A percentile compares a stretch with the other conserved stretches of the same genome.
phyloP scores from a whole-genome alignment of 176 grass and related monocot species.

The Panicum miliaceum region DNA sequence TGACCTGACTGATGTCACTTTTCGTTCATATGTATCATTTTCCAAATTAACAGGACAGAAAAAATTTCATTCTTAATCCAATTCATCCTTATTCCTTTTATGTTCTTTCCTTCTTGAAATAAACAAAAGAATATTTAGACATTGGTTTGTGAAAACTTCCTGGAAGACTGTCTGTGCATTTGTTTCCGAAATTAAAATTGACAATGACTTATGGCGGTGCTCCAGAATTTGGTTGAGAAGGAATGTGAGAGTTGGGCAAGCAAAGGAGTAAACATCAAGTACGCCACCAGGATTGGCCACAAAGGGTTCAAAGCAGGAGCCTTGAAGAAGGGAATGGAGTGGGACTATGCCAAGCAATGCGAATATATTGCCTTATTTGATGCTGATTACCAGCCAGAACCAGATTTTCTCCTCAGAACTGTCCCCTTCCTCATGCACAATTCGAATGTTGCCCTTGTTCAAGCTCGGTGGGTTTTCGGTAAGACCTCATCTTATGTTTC shows the following conservation, averaged over 20 bases:
- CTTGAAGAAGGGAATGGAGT: slow-evolving; percentile 75
- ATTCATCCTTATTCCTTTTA: not conserved
- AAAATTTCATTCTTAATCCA: not conserved
- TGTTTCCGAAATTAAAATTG: not conserved
- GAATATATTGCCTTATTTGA: slow-evolving; percentile 78
- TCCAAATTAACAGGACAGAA: not conserved
- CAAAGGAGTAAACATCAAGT: slow-evolving; percentile 71
- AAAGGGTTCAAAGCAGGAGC: slow-evolving; percentile 81
- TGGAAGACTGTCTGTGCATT: not conserved
- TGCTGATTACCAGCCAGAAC: slow-evolving; percentile 76
- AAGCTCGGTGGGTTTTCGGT: slow-evolving; percentile 75
- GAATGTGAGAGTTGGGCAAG: slow-evolving; percentile 65
- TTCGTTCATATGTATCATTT: not conserved
- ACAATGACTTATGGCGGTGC: slow-evolving; percentile 8
- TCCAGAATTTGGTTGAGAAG: slow-evolving; percentile 65
- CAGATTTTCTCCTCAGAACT: slow-evolving; percentile 66
- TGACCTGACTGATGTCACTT: not conserved
- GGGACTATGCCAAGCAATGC: slow-evolving; percentile 58
- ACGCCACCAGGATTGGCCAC: slow-evolving; percentile 52
- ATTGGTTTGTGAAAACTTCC: too few species aligned
- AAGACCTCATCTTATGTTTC: slow-evolving; percentile 33
- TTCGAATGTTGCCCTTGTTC: slow-evolving; percentile 66
- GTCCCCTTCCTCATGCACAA: slow-evolving; percentile 67
- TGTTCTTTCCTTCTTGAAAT: not conserved
- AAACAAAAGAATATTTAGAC: not conserved